A percentile compares a stretch with the other conserved stretches of the same genome.
Conservation (phyloP, 371 early-diverging fungal species). For the Choanephora cucurbitarum region DNA sequence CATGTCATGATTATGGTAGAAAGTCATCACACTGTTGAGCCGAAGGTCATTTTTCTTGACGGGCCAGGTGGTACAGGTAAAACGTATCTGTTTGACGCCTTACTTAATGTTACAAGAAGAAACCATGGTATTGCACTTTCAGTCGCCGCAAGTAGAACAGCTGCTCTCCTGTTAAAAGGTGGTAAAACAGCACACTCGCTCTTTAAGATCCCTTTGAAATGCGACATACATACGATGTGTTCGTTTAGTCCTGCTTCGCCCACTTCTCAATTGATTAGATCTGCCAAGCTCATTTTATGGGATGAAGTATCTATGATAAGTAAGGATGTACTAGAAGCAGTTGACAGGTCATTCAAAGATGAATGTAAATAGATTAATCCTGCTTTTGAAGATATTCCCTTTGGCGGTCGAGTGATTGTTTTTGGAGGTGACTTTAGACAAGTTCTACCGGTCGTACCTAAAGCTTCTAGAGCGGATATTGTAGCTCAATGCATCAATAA, state of each 20-base stretch:
- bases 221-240: constrained; percentile 17
- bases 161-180: constrained; percentile 31
- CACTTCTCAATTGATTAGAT: constrained; percentile 8
- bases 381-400: constrained; percentile 19
- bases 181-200: constrained; percentile 30
- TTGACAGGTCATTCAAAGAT: constrained; percentile 26
- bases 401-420: constrained; percentile 30
- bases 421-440: constrained; percentile 14
- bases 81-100: constrained; percentile 9
- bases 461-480: constrained; percentile 13
- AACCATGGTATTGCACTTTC: constrained; percentile 5
- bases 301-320: constrained; percentile 37
- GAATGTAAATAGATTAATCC: constrained; percentile 13
- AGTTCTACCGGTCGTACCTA: constrained; percentile 16
- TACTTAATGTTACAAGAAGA: constrained; percentile 2
- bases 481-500: constrained; percentile 1
- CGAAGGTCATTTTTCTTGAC: constrained; percentile 13
- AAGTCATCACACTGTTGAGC: neutral
- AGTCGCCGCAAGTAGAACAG: constrained; percentile 30
- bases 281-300: constrained; percentile 30
- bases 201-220: constrained; percentile 26
- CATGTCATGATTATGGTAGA: neutral
- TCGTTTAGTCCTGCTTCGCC: constrained; percentile 3
- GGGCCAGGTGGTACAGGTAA: constrained; percentile 22
- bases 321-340: constrained; percentile 24